phyloP scores from a whole-genome alignment of 805 yeast species.

The Ogataea corticis region DNA sequence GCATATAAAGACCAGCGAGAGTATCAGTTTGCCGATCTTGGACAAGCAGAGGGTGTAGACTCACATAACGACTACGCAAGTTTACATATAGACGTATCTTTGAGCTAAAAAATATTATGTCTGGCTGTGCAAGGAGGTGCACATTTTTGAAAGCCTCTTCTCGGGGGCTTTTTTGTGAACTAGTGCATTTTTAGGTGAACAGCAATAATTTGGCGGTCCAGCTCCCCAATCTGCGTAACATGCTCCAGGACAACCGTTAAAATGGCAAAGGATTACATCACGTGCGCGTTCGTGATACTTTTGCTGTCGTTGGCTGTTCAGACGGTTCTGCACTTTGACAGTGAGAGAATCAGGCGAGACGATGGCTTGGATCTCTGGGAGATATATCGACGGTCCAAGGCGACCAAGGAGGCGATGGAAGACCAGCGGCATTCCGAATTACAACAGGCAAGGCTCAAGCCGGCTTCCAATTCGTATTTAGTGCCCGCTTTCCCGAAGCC shows the following conservation, averaged over 20 bases:
- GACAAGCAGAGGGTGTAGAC: not conserved
- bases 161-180: no score
- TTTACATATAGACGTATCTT: not conserved
- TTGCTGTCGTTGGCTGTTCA: not conserved
- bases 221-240: no score
- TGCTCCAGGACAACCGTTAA: not conserved
- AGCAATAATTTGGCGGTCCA: no score
- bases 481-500: slow-evolving; percentile 29
- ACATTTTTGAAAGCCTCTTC: not conserved
- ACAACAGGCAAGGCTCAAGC: slow-evolving; percentile 31
- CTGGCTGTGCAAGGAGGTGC: no score
- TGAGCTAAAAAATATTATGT: no score
- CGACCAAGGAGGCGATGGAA: slow-evolving; percentile 2
- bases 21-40: slow-evolving; percentile 61
- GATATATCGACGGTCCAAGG: slow-evolving; percentile 16
- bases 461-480: slow-evolving; percentile 42
- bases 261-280: not conserved
- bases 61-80: no score
- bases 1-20: slow-evolving; percentile 64
- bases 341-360: not conserved
- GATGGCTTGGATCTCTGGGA: slow-evolving; percentile 10
- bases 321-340: not conserved
- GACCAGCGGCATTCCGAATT: slow-evolving; percentile 15
- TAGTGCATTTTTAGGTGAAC: no score
- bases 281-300: not conserved